Conservation (phyloP, 176 grass and related monocot species). For the Aegilops longissima region DNA sequence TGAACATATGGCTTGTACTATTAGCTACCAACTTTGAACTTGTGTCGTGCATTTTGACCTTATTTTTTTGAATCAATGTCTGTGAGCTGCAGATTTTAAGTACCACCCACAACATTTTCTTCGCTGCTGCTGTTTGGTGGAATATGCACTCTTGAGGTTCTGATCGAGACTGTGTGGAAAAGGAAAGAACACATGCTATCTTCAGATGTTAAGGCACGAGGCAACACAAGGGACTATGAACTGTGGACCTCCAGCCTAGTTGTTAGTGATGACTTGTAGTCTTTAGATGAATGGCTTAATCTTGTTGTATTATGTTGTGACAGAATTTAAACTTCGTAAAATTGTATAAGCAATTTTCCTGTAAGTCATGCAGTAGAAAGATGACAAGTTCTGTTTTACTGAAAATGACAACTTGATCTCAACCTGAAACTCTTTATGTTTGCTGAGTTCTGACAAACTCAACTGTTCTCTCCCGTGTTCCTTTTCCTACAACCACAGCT, state of each 20-base stretch:
- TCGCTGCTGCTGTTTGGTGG: slow-evolving; percentile 14
- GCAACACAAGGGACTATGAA: slow-evolving; percentile 21
- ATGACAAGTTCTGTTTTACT: slow-evolving; percentile 10
- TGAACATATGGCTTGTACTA: background rate
- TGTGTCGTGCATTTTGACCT: slow-evolving; percentile 14
- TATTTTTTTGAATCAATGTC: background rate
- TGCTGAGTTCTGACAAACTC: background rate
- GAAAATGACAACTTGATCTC: background rate
- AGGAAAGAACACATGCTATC: background rate
- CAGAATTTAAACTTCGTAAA: slow-evolving; percentile 12
- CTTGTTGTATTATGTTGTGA: slow-evolving; percentile 15
- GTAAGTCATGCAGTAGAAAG: slow-evolving; percentile 3
- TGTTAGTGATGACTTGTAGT: slow-evolving; percentile 4
- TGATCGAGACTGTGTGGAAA: background rate
- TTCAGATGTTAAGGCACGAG: slow-evolving; percentile 4
- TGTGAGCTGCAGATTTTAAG: slow-evolving; percentile 27
- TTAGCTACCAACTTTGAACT: background rate
- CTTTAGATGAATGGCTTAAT: slow-evolving; percentile 12
- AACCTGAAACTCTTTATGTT: background rate
- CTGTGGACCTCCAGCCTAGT: slow-evolving; percentile 18
- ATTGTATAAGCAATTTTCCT: slow-evolving; percentile 22
- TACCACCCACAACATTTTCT: background rate
- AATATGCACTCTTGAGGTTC: slow-evolving; percentile 15
- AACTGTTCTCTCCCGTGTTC: background rate
- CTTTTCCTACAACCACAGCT: background rate